phyloP scores from a whole-genome alignment of 768 basidiomycete genomes.

The Pleurotus eryngii region DNA sequence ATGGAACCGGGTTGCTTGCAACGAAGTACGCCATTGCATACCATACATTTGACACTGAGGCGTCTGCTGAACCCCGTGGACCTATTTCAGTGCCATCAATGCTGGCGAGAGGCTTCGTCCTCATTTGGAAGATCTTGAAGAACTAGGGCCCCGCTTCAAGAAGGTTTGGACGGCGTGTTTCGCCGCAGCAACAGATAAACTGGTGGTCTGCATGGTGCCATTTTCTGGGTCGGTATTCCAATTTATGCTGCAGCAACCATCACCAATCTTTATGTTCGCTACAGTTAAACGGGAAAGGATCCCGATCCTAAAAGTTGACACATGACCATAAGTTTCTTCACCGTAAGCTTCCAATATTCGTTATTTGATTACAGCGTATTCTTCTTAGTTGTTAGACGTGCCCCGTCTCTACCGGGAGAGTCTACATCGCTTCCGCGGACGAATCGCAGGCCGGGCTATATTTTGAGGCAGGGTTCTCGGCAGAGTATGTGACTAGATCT shows the following conservation, averaged over 20 bases:
- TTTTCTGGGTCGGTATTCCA: not conserved
- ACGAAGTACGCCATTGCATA: slow-evolving; percentile 38
- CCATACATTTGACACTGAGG: not conserved
- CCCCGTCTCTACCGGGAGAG: slow-evolving; percentile 44
- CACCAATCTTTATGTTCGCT: too few relatives aligned
- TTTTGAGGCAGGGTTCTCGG: slow-evolving; percentile 44
- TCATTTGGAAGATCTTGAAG: slow-evolving; percentile 40
- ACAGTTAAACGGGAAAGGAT: too few relatives aligned
- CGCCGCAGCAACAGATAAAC: slow-evolving; percentile 16
- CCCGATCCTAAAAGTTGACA: too few relatives aligned
- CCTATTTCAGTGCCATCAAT: slow-evolving; percentile 40
- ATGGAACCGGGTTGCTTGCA: slow-evolving; percentile 46
- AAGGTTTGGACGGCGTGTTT: slow-evolving; percentile 49
- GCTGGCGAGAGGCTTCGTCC: slow-evolving; percentile 57
- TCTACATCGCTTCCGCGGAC: slow-evolving; percentile 43
- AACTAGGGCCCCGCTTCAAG: slow-evolving; percentile 47
- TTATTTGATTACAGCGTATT: too few relatives aligned
- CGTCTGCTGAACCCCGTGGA: not conserved
- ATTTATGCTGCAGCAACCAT: too few relatives aligned
- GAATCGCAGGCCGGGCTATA: slow-evolving; percentile 34
- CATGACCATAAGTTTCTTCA: too few relatives aligned
- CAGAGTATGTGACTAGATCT: slow-evolving; percentile 30
- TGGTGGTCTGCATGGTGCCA: not conserved
- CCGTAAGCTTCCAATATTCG: too few relatives aligned
- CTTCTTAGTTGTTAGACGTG: slow-evolving; percentile 28